Evolutionary conservation across 2,329 filamentous ascomycete genomes (phyloP).

Genomic region (Xylariales sp.): DNA sequence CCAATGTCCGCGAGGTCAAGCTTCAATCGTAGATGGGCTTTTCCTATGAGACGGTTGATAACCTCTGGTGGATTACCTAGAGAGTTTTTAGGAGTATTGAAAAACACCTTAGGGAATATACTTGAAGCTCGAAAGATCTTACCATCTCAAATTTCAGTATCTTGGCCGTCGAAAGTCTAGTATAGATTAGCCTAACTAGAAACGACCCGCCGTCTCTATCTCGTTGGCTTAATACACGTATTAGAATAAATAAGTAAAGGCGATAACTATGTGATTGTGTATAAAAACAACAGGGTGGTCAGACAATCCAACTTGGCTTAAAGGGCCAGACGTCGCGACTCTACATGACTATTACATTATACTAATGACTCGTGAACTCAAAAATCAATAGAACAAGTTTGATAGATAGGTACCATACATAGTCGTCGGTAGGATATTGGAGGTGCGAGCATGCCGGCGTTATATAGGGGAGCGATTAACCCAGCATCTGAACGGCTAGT

Average conservation of each 20-base stretch:
- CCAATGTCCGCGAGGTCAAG: background rate
- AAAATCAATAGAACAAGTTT: too few species aligned
- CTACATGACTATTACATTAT: background rate
- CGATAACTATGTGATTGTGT: background rate
- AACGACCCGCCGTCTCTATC: background rate
- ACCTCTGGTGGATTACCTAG: background rate
- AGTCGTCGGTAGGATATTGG: too few species aligned
- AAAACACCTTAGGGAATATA: background rate
- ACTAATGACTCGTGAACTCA: too few species aligned
- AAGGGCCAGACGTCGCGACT: background rate
- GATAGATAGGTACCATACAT: too few species aligned
- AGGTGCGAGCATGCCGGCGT: too few species aligned
- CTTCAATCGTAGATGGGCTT: background rate
- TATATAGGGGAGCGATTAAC: background rate
- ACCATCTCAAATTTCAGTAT: background rate
- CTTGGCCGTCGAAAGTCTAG: background rate
- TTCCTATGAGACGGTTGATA: background rate
- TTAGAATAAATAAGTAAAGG: background rate
- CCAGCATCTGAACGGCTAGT: too few species aligned
- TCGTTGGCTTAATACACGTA: background rate
- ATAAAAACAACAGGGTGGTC: background rate
- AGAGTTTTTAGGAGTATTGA: too few species aligned
- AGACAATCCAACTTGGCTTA: background rate
- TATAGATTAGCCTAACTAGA: background rate
- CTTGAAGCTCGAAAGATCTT: background rate